Evolutionary conservation across 2,329 filamentous ascomycete genomes (phyloP).

Genomic region (Magnaporthiopsis poae): DNA sequence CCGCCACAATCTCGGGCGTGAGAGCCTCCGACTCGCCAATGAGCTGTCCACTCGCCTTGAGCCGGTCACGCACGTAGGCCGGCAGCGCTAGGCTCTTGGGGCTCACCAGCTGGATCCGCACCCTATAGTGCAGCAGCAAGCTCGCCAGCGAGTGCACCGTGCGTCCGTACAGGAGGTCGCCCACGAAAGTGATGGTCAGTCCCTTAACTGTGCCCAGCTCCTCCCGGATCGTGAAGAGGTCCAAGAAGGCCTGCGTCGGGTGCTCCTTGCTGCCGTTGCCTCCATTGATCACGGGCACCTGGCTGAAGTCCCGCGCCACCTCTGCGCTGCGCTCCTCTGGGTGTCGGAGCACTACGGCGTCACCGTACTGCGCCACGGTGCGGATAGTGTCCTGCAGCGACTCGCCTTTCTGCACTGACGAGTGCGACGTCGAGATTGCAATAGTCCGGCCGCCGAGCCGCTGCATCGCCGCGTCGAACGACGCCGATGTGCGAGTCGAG

Average conservation of each 20-base stretch:
- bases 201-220: constrained; percentile 92
- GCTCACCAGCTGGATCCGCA: constrained; percentile 82
- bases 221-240: constrained; percentile 96
- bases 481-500: constrained; percentile 86
- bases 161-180: constrained; percentile 85
- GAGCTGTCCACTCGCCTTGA: constrained; percentile 67
- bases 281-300: constrained; percentile 90
- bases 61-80: constrained; percentile 58
- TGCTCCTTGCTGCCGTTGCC: constrained; percentile 94
- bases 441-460: constrained; percentile 83
- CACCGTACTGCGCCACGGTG: constrained; percentile 86
- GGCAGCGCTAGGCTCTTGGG: constrained; percentile 73
- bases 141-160: constrained; percentile 93
- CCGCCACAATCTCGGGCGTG: constrained; percentile 75
- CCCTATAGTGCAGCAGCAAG: constrained; percentile 89
- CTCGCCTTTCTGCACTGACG: constrained; percentile 90
- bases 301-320: constrained; percentile 74
- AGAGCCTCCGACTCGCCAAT: constrained; percentile 65
- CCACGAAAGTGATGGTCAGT: constrained; percentile 88
- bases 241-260: constrained; percentile 92
- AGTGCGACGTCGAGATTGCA: constrained; percentile 69
- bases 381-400: constrained; percentile 85
- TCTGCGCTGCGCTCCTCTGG: constrained; percentile 73
- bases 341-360: constrained; percentile 92
- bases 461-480: constrained; percentile 98